phyloP scores from a whole-genome alignment of 106 monocot genomes.

The Acorus calamus region DNA sequence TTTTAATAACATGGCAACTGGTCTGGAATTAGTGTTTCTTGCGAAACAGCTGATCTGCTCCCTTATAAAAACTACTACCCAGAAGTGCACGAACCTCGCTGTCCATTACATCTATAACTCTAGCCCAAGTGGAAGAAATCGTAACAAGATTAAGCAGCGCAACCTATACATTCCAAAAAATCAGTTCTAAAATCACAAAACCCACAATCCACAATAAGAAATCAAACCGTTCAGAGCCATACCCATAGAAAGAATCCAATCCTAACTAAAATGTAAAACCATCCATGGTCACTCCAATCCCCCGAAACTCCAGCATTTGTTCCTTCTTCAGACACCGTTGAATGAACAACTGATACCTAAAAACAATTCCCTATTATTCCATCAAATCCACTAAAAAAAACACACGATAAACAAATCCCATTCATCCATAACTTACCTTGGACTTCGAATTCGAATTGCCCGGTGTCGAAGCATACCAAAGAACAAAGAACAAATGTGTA shows the following conservation, averaged over 20 bases:
- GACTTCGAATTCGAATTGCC: slow-evolving; percentile 14
- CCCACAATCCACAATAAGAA: not conserved
- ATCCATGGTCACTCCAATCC: slow-evolving; percentile 60
- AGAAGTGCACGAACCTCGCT: slow-evolving; percentile 52
- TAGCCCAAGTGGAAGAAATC: slow-evolving; percentile 95
- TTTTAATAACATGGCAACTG: too few relatives aligned
- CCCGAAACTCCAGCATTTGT: slow-evolving; percentile 14
- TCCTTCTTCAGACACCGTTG: slow-evolving; percentile 11
- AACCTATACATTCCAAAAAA: slow-evolving; percentile 43
- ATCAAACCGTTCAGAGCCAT: slow-evolving; percentile 1
- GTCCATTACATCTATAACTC: slow-evolving; percentile 96
- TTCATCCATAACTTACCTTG: slow-evolving; percentile 25
- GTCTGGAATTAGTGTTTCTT: not conserved
- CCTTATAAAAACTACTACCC: too few relatives aligned
- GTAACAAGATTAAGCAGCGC: slow-evolving; percentile 92
- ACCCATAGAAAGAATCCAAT: slow-evolving; percentile 88
- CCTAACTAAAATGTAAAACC: slow-evolving; percentile 77
- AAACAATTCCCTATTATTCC: not conserved
- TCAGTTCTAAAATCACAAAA: slow-evolving; percentile 1
- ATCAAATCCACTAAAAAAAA: not conserved
- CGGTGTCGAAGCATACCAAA: slow-evolving; percentile 70
- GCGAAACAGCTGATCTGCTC: too few relatives aligned
- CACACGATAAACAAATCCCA: not conserved
- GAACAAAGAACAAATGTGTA: slow-evolving; percentile 82
- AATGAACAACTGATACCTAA: slow-evolving; percentile 27